Base-by-base conservation (phyloP, 2,329 filamentous ascomycete genomes). In the Stachybotrys elegans region DNA sequence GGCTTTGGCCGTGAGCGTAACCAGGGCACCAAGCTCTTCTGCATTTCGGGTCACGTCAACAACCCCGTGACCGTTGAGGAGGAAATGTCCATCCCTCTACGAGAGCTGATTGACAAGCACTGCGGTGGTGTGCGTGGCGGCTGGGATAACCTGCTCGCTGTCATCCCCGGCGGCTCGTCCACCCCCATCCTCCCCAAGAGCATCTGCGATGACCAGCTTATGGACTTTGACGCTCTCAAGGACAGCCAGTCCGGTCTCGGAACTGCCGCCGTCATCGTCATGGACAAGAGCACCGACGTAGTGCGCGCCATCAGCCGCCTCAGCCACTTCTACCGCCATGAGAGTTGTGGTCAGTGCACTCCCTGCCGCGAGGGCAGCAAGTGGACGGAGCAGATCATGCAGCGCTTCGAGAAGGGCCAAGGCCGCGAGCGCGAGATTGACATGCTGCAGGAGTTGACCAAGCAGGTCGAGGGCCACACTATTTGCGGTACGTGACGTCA, bases 361-460 rank as follows among this genome's bases (percentile, higher is more conserved):
- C 93, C 93, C n/a, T 98, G 93, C 79, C 87, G 93, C 65, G 93
- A 98, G 73, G 93, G 93, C 54, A 94, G 86, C 76, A 96, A 95
- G 75, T 98, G 93, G 93, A 96, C 92, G 11, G 87, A 95, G 70
- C 91, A 98, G 76, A 97, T 98, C 69, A 97, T 98, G 93, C 76
- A 86, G 69, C 86, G 93, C 45, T 95, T 98, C 58, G 90, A 95
- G 76, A 86, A 87, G 67, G 93, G 93, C 47, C 82, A 88, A 68
- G 93, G 88, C 48, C 83, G 88, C 50, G 83, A 85, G 68, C 80
- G 93, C 49, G 93, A 98, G 72, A 98, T 98, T 65, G 93, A 98
- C 67, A 98, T 98, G 93, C 80, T 98, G 55, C 93, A 96, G 74
- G 93, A 98, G 76, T 74, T 98, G 57, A 98, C 93, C 51, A 98